phyloP scores from a whole-genome alignment of 352 stramenopile genomes.

The Phytophthora pistaciae region DNA sequence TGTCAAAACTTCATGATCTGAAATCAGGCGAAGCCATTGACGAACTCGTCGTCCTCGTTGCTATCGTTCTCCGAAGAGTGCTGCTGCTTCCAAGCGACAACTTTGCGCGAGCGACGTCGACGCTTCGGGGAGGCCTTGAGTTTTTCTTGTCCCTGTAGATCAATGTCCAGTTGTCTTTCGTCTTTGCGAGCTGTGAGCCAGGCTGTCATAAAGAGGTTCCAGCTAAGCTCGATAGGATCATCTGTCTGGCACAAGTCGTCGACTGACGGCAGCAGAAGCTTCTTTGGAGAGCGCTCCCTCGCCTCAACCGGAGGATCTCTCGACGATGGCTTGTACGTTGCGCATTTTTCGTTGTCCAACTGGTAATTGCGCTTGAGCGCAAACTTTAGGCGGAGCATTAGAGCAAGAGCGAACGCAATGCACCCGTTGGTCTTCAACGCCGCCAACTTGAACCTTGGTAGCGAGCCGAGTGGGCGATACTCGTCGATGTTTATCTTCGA shows the following conservation, averaged over 20 bases:
- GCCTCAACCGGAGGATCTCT: conserved; percentile 33
- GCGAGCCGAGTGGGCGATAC: conserved; percentile 26
- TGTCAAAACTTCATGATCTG: conserved; percentile 10
- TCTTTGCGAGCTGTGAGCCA: conserved; percentile 68
- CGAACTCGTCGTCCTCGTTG: conserved; percentile 45
- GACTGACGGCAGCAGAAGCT: conserved; percentile 36
- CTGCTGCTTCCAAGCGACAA: conserved; percentile 18
- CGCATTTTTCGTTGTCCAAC: conserved; percentile 82
- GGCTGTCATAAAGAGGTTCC: conserved; percentile 69
- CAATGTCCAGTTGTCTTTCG: conserved; percentile 77
- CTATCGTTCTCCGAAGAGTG: conserved; percentile 28
- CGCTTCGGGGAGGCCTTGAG: conserved; percentile 35
- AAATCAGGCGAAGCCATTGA: conserved; percentile 41
- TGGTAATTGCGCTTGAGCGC: conserved; percentile 73
- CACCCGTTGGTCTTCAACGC: conserved; percentile 26
- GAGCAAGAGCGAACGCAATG: conserved; percentile 64
- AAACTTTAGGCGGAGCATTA: conserved; percentile 83
- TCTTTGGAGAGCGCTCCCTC: conserved; percentile 35
- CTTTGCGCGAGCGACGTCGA: conserved; percentile 51
- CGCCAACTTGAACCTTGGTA: conserved; percentile 14
- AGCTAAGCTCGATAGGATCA: conserved; percentile 53
- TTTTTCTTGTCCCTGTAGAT: conserved; percentile 37
- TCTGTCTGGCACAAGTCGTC: conserved; percentile 46
- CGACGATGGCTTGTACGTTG: conserved; percentile 76
- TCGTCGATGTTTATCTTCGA: conserved; percentile 48